Percentiles rank a stretch among this genome's conserved stretches.
phyloP scores from a whole-genome alignment of 1,284 basidiomycete species.

The Trichosporon sp. region DNA sequence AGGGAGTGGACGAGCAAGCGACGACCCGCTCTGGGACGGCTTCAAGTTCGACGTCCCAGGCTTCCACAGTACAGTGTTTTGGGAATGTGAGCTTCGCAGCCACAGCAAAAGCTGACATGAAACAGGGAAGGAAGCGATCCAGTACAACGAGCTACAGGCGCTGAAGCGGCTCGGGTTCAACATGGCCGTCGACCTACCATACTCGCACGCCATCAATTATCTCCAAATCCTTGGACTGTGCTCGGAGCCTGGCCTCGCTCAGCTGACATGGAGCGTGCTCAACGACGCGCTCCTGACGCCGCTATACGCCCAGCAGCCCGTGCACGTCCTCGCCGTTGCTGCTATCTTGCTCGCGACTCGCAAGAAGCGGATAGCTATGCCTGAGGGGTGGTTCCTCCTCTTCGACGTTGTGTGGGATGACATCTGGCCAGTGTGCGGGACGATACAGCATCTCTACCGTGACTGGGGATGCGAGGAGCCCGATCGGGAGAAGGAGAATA shows the following conservation, averaged over 20 bases:
- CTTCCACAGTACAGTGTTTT: conserved; percentile 42
- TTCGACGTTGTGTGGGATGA: conserved; percentile 84
- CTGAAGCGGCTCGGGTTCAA: conserved; percentile 89
- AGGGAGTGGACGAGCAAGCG: neutral
- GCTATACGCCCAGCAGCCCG: conserved; percentile 77
- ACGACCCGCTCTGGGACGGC: conserved; percentile 30
- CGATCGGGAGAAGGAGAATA: conserved; percentile 46
- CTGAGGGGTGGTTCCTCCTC: conserved; percentile 77
- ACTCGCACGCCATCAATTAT: conserved; percentile 92
- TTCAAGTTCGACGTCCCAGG: conserved; percentile 38
- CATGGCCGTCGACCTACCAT: conserved; percentile 82
- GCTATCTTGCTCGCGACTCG: conserved; percentile 71
- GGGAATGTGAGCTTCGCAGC: conserved; percentile 34
- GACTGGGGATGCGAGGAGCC: conserved; percentile 32
- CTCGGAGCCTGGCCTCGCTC: conserved; percentile 62
- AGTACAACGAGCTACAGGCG: conserved; percentile 95
- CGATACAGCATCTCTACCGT: conserved; percentile 65
- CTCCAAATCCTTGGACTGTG: conserved; percentile 77
- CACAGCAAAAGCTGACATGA: neutral
- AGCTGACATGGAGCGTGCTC: conserved; percentile 78
- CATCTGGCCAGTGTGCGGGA: conserved; percentile 70
- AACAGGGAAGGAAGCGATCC: conserved; percentile 57
- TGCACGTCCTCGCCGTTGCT: conserved; percentile 81
- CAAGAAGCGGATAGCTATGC: conserved; percentile 64
- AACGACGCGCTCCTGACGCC: conserved; percentile 92